phyloP scores from a whole-genome alignment of 2,329 filamentous ascomycete genomes.

The Pyricularia sp. region DNA sequence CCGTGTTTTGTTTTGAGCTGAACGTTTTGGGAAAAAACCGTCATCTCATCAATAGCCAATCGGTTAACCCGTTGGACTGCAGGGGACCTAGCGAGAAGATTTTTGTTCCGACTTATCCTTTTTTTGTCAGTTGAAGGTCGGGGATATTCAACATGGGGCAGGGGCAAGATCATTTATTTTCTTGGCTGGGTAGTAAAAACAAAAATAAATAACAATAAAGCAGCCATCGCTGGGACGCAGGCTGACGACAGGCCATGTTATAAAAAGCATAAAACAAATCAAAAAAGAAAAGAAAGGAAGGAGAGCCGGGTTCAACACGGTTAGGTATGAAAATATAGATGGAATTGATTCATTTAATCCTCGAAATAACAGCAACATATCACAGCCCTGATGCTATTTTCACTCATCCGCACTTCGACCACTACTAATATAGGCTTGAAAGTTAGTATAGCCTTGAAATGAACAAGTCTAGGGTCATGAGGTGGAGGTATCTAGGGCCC shows the following conservation, averaged over 20 bases:
- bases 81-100: not conserved
- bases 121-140: not conserved
- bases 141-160: constrained; percentile 3
- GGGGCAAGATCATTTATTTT: not conserved
- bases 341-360: not conserved
- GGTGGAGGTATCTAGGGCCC: not conserved
- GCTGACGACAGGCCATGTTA: not conserved
- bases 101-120: not conserved
- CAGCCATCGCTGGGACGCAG: not conserved
- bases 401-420: not conserved
- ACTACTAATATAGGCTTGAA: not conserved
- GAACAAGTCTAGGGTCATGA: not conserved
- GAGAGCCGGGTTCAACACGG: not conserved
- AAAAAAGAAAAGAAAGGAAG: not conserved
- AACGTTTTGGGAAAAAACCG: not conserved
- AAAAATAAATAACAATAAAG: not conserved
- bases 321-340: not conserved
- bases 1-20: constrained; percentile 32
- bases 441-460: not conserved
- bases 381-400: not conserved
- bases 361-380: not conserved
- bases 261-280: not conserved
- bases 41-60: not conserved
- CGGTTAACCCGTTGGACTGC: not conserved
- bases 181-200: not conserved